Evolutionary conservation across 805 yeast genomes (phyloP), one percentile per base, ranked within the genome.

Genomic region (Tetrapisispora nanseiensis): DNA sequence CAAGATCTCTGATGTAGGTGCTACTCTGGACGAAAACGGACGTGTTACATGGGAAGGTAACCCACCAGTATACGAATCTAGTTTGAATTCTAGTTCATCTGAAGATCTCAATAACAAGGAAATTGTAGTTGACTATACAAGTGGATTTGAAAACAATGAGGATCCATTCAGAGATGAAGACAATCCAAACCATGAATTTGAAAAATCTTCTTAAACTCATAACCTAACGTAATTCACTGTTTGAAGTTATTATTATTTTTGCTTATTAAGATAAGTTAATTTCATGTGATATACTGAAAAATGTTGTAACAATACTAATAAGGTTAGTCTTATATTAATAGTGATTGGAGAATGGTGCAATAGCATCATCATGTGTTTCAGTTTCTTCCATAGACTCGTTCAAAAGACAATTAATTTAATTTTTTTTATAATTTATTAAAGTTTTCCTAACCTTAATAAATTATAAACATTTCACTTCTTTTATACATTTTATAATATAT

Each of bases 1-100:
- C 37, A 70, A 73, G 15, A 77, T 84, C 39, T 68, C 76, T 42
- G 95, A 87, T 57, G 78, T 72, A 37, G 80, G 81, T 50, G 76
- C 95, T 1, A 60, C 66, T 37, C 76, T 84, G 43, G 65, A 71
- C 46, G 68, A 69, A 21, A 67, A 71, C 51, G 79, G 76, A 22
- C 65, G 66, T 27, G 56, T 76, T 33, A 60, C 51, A 9, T 74
- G 74, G 69, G 56, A 62, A 8, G 78, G 75, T n/a, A 57, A 63
- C 13, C 82, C 82, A 19, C 83, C 83, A 20, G 34, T 52, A 4
- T 34, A 39, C 18, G 41, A 44, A 13, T 22, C 19, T 11, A n/a
- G 3, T 22, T 11, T n/a, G 5, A 15, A 3, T 4, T n/a, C 22
- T 41, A 38, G 13, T 6, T 29, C 32, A 9, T 10, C 19, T 4